A percentile compares a stretch with the other conserved stretches of the same genome.
These are phyloP conservation scores for Maudiozyma bulderi DNA, from an alignment of 805 yeast species.

Conservation along the genomic window DNA sequence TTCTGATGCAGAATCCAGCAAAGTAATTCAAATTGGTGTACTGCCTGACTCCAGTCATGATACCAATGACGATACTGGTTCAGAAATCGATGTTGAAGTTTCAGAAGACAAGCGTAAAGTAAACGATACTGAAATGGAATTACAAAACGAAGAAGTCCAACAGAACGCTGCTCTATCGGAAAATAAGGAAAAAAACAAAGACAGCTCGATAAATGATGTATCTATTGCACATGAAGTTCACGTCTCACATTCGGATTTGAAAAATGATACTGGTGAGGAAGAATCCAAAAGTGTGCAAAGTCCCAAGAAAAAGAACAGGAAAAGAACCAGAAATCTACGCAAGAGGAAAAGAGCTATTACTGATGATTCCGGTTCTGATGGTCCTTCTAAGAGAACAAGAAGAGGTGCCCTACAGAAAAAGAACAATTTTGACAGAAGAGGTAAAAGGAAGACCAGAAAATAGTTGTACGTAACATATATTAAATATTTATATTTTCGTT, in stretches of 20 bases:
- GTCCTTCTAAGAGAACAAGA: neutral
- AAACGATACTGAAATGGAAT: neutral
- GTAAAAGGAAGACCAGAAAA: neutral
- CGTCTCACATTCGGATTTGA: too few relatives aligned
- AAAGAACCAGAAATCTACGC: slow-evolving; percentile 1
- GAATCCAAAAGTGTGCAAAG: neutral
- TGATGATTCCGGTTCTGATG: neutral
- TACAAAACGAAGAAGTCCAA: neutral
- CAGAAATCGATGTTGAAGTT: neutral
- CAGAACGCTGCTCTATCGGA: neutral
- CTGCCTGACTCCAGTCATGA: neutral
- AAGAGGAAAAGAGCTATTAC: slow-evolving; percentile 7
- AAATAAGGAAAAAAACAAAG: neutral
- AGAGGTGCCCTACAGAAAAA: slow-evolving; percentile 1
- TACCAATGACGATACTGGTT: neutral
- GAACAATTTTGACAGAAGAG: neutral
- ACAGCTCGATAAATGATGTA: too few relatives aligned
- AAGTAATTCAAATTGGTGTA: neutral
- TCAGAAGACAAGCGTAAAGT: neutral
- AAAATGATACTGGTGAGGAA: neutral
- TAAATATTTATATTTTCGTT: too few relatives aligned
- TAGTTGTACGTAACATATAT: neutral
- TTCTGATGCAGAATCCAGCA: too few relatives aligned
- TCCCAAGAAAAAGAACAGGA: neutral
- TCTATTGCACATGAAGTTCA: too few relatives aligned